These are phyloP conservation scores for Falciphora oryzae DNA, from an alignment of 2,329 filamentous ascomycete species.

Conservation along the genomic window DNA sequence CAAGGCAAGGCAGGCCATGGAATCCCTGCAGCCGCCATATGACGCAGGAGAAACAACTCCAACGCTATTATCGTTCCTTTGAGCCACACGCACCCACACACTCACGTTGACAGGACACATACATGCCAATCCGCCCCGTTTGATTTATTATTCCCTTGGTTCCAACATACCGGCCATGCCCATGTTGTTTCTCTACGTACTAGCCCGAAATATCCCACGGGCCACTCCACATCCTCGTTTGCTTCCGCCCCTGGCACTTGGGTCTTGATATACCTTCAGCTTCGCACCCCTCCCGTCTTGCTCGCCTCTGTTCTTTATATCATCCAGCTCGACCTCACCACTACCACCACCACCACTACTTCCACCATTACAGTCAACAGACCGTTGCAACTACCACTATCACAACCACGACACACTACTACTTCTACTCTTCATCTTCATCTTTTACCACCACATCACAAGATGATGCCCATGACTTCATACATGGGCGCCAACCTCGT, in stretches of 20 bases:
- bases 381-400: background rate
- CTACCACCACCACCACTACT: background rate
- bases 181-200: slow-evolving; percentile 8
- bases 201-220: slow-evolving; percentile 12
- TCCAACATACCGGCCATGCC: slow-evolving; percentile 21
- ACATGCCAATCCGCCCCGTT: slow-evolving; percentile 26
- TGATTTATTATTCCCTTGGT: slow-evolving; percentile 25
- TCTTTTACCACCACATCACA: slow-evolving; percentile 2
- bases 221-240: slow-evolving; percentile 16
- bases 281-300: slow-evolving; percentile 12
- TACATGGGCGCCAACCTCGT: slow-evolving; percentile 21
- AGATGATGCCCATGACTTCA: slow-evolving; percentile 16
- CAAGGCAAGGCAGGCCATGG: slow-evolving; percentile 4
- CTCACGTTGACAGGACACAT: slow-evolving; percentile 20
- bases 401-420: background rate
- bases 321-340: slow-evolving; percentile 4
- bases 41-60: slow-evolving; percentile 23
- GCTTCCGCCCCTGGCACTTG: slow-evolving; percentile 15
- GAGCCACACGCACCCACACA: slow-evolving; percentile 22
- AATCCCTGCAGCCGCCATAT: slow-evolving; percentile 25
- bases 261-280: slow-evolving; percentile 6
- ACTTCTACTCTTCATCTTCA: background rate
- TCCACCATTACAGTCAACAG: background rate
- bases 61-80: slow-evolving; percentile 18
- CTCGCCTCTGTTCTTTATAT: slow-evolving; percentile 13